Evolutionary conservation across 345 rosid species (phyloP).

Genomic region (Hibiscus mutabilis): DNA sequence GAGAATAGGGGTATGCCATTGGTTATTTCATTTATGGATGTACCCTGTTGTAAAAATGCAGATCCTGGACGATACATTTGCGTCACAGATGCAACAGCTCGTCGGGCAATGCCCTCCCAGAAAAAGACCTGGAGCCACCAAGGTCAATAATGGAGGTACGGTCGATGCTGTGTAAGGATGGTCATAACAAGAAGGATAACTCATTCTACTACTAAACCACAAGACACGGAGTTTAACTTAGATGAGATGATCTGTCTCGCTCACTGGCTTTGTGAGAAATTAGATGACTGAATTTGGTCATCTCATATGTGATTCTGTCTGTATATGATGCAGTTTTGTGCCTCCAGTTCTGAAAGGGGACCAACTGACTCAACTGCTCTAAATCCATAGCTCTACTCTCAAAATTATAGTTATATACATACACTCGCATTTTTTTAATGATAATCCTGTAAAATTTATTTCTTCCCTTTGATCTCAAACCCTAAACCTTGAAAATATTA

Average conservation of each 20-base stretch:
- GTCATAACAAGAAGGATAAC: conserved; percentile 58
- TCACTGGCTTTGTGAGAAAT: conserved; percentile 8
- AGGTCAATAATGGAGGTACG: conserved; percentile 87
- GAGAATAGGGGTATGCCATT: background rate
- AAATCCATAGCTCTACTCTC: background rate
- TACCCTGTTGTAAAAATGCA: conserved; percentile 23
- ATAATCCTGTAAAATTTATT: background rate
- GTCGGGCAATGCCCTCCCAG: conserved; percentile 82
- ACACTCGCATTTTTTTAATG: too few species aligned
- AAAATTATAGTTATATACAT: background rate
- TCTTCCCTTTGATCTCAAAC: background rate
- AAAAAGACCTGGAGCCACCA: conserved; percentile 88
- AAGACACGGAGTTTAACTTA: background rate
- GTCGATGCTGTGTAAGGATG: conserved; percentile 89
- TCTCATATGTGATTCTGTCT: background rate
- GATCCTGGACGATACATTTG: conserved; percentile 92
- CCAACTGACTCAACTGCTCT: conserved; percentile 14
- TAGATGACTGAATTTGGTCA: conserved; percentile 2
- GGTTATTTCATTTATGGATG: background rate
- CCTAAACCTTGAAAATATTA: background rate
- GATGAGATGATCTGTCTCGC: conserved; percentile 6
- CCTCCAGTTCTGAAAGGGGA: conserved; percentile 5
- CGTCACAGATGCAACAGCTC: conserved; percentile 88
- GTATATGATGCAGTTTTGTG: background rate
- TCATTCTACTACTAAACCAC: conserved; percentile 45